Percentiles rank a stretch among this genome's conserved stretches.
Evolutionary conservation across 2,329 filamentous ascomycete species (phyloP).

Genomic region (Eutypella sp.): DNA sequence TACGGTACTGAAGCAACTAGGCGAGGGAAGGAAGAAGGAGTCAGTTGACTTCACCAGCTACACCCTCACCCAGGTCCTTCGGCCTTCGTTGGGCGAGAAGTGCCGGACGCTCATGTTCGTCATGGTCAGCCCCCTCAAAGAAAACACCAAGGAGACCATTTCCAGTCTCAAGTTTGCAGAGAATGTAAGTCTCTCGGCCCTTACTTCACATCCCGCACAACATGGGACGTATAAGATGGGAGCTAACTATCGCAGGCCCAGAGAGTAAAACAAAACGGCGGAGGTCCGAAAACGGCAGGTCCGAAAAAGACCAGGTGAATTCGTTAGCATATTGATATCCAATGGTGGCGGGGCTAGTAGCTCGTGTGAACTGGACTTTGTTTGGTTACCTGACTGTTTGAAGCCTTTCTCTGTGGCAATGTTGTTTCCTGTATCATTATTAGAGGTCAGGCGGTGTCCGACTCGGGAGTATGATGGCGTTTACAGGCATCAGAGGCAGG

Average conservation of each 20-base stretch:
- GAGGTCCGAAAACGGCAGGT: neutral
- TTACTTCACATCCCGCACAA: neutral
- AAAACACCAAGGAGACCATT: conserved; percentile 85
- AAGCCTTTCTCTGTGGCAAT: no score
- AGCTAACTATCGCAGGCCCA: neutral
- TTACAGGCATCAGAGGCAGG: no score
- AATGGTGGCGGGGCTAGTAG: no score
- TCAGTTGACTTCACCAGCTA: conserved; percentile 95
- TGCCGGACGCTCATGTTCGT: conserved; percentile 99
- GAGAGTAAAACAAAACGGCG: conserved; percentile 2
- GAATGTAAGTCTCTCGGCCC: conserved; percentile 56
- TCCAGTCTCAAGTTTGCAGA: conserved; percentile 95
- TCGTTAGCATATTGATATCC: no score
- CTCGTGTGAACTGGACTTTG: no score
- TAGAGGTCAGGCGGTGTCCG: no score
- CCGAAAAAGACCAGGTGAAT: conserved; percentile 1
- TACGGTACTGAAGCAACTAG: conserved; percentile 92
- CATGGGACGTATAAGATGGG: neutral
- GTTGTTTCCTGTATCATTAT: no score
- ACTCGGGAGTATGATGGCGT: no score
- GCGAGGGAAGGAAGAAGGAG: conserved; percentile 61
- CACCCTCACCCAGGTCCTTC: conserved; percentile 91
- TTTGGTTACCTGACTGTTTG: no score
- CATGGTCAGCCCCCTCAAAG: conserved; percentile 91
- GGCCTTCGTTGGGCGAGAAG: conserved; percentile 92